Base-by-base conservation (phyloP, 148 eudicot species). In the Agrostemma githago region DNA sequence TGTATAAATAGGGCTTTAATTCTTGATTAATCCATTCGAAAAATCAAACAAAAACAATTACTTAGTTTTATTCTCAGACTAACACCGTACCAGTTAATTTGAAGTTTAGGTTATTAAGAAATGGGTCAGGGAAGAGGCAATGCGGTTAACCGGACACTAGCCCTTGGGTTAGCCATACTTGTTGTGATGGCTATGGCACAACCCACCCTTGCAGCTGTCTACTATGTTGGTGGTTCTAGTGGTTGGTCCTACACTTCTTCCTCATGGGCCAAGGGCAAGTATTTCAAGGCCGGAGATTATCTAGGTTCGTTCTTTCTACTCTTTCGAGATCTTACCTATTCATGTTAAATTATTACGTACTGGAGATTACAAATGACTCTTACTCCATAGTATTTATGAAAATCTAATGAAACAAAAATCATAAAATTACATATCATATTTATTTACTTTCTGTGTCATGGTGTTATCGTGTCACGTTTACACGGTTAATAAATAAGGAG, bases 111-210 rank as follows among this genome's bases (percentile, higher is more conserved):
- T 11, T 4, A 57, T 68, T 19, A 70, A 40, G 15, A 44, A 79
- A 79, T 79, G 81, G 81, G 64, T 40, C 43, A 74, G 82, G 85
- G 82, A 82, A 85, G 85, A 56, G 88, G 85, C 74, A 82, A 78
- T 82, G 88, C 87, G 34, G 34, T 26, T 42, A 68, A 39, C 12
- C 53, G 68, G n/a, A 51, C 37, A 42, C 14, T 76, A 72, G 63
- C 17, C 3, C 0, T 73, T 2, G 73, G 66, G 4, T 60, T 72
- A 19, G 40, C 70, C 57, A 8, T 79, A 44, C 26, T 79, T 17
- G 20, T 63, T 9, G 12, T 76, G 10, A 12, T 82, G 71, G 72
- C 72, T 39, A 69, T 75, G 7, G 16, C 51, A 3, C 70, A 76
- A 71, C 70, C 79, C 1, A 15, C 71, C 68, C 17, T 53, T 20